Evolutionary conservation across 176 grass and related monocot genomes (phyloP).

Genomic region (Paspalum notatum): DNA sequence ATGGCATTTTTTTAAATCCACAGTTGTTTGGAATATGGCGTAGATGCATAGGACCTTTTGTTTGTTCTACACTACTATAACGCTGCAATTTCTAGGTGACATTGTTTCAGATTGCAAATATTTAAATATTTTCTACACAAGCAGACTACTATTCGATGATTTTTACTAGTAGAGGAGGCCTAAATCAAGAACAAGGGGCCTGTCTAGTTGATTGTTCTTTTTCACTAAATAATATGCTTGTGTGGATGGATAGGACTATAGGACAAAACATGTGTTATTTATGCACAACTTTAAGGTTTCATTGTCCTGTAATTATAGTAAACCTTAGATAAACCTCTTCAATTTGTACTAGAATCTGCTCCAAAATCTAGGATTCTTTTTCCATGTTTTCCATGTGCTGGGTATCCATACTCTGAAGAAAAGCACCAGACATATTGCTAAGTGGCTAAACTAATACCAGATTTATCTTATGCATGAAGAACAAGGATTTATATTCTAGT

Average conservation of each 20-base stretch:
- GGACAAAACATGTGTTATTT: conserved; percentile 6
- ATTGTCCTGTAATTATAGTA: neutral
- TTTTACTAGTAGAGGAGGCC: conserved; percentile 86
- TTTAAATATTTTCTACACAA: conserved; percentile 60
- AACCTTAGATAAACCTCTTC: neutral
- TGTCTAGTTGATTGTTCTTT: conserved; percentile 9
- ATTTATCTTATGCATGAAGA: conserved; percentile 1
- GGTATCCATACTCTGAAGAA: neutral
- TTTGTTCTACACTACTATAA: neutral
- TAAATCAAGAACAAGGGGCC: conserved; percentile 99
- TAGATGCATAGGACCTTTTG: conserved; percentile 28
- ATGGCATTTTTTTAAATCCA: conserved; percentile 31
- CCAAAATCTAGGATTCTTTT: conserved; percentile 1
- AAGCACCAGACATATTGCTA: neutral
- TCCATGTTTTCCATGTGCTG: neutral
- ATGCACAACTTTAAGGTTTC: conserved; percentile 3
- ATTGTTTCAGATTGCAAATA: conserved; percentile 56
- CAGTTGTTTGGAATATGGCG: conserved; percentile 18
- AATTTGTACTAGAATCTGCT: conserved; percentile 7
- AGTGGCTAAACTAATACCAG: conserved; percentile 10
- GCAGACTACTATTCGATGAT: conserved; percentile 86
- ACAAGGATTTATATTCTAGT: conserved; percentile 1
- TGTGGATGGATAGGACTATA: conserved; percentile 11
- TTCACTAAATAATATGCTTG: neutral
- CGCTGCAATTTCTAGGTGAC: neutral